Evolutionary conservation across 1,284 basidiomycete species (phyloP), one percentile per base, ranked within the genome.

Genomic region (Sphaerobolus stellatus): DNA sequence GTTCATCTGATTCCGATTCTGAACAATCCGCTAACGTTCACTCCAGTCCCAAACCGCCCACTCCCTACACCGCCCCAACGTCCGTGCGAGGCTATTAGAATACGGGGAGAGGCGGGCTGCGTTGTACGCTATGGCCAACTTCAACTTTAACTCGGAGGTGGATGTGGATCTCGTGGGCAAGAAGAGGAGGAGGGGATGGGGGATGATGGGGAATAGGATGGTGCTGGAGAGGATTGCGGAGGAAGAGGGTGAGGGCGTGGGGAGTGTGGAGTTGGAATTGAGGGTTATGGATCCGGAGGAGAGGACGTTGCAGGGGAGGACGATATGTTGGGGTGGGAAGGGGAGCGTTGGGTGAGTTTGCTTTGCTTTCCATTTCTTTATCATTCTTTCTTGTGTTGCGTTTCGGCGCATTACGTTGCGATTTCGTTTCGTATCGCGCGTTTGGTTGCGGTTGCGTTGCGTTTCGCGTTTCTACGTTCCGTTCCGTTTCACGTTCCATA

Each of bases 71-170:
- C 64, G 77, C 11, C 78, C 80, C 2, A 88, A 83, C 56, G 82
- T 87, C 34, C 66, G 78, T 4, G 87, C 88, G 62, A 76, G 87
- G 1, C 66, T 90, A 18, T 66, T 73, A 2, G 87, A 89, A 66
- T 88, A 88, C 59, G 75, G 76, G 0, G 78, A 82, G 58, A 77
- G 84, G 18, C 75, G 90, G 4, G 68, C 67, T 11, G 76, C 75
- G 13, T 70, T 88, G 16, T n/a, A n/a, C n/a, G n/a, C n/a, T n/a
- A 76, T 84, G 29, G 80, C 78, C 1, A 70, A 76, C n/a, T n/a
- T n/a, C n/a, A n/a, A n/a, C n/a, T n/a, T n/a, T n/a, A n/a, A n/a
- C n/a, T n/a, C 48, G 24, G 13, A 34, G 22, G 51, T 40, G 61
- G 76, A 38, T 72, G 73, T 47, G 57, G 68, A 24, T 69, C 76